Base-by-base conservation (phyloP, 768 basidiomycete species). In the Auriscalpium microsporum region DNA sequence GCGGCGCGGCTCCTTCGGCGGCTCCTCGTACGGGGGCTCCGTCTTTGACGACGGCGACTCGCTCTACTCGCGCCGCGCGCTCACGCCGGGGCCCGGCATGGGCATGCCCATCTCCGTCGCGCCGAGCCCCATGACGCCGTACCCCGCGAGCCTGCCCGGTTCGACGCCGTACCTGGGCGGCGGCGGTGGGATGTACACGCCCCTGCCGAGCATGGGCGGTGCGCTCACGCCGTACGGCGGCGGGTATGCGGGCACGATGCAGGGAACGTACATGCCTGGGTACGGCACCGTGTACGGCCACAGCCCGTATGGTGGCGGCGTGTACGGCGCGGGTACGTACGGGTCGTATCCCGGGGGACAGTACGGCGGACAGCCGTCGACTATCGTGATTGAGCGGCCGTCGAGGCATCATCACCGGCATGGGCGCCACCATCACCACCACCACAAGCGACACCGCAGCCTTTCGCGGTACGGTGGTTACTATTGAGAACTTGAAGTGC, bases 381-480 rank as follows among this genome's bases (percentile, higher is more conserved):
- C 55, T 8, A 10, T 51, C 9, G n/a, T 59, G 14, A 10, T 59
- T 8, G 38, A 11, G 16, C 55, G 55, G 2, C 35, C 35, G 4
- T 48, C 21, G 7, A 40, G 37, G 0, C 45, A n/a, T 8, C 58
- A 38, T 10, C 58, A 45, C 45, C 37, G 10, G 9, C 55, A 38
- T 45, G 48, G 35, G 10, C 56, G 23, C 35, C n/a, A 33, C 17
- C 45, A 33, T 10, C 51, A 40, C 11, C 58, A 45, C 4, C 58
- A 56, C 33, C 58, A 56, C n/a, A 44, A 52, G 48, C 48, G 58
- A 10, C 58, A 61, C 44, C 60, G 53, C 40, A 61, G 60, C 34
- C 55, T 60, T 10, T 52, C 52, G 48, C 19, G 58, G 36, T 56
- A 59, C 52, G 16, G 35, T 49, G 52, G 35, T 42, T 42, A 42